Conservation (phyloP, 306 rosid genomes). For the Hippophae tibetana region DNA sequence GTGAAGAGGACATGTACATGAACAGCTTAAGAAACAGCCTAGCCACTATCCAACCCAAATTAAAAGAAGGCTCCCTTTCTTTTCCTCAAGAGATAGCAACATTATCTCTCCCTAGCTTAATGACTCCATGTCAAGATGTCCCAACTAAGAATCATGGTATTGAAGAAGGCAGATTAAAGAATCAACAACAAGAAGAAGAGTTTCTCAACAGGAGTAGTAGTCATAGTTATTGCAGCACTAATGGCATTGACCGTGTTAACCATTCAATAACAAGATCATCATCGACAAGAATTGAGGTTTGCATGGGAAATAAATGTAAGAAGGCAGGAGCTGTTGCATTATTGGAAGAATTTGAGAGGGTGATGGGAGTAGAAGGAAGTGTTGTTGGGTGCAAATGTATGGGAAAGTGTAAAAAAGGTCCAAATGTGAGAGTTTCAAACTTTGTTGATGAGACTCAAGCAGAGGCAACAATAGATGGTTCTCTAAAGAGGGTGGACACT, state of each 20-base stretch:
- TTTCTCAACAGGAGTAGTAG: conserved; percentile 18
- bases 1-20: conserved; percentile 40
- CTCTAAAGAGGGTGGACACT: conserved; percentile 9
- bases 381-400: conserved; percentile 80
- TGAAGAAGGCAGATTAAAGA: conserved; percentile 10
- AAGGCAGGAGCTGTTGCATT: conserved; percentile 52
- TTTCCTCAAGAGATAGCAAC: conserved; percentile 7
- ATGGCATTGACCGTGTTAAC: conserved; percentile 10
- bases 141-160: conserved; percentile 2
- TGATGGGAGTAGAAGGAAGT: conserved; percentile 44
- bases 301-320: conserved; percentile 83
- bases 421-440: conserved; percentile 62
- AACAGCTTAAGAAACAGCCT: conserved; percentile 16
- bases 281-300: conserved; percentile 61
- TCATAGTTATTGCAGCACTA: conserved; percentile 15
- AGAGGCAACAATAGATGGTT: conserved; percentile 14
- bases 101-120: conserved; percentile 6
- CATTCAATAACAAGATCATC: conserved; percentile 15
- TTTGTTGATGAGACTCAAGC: conserved; percentile 18
- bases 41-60: conserved; percentile 16
- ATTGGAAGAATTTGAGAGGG: conserved; percentile 58
- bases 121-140: conserved; percentile 7
- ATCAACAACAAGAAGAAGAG: conserved; percentile 13
- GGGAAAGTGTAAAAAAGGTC: conserved; percentile 88
- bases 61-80: conserved; percentile 11